Base-by-base conservation (phyloP, 2,329 filamentous ascomycete species). In the Cladosporium velox region DNA sequence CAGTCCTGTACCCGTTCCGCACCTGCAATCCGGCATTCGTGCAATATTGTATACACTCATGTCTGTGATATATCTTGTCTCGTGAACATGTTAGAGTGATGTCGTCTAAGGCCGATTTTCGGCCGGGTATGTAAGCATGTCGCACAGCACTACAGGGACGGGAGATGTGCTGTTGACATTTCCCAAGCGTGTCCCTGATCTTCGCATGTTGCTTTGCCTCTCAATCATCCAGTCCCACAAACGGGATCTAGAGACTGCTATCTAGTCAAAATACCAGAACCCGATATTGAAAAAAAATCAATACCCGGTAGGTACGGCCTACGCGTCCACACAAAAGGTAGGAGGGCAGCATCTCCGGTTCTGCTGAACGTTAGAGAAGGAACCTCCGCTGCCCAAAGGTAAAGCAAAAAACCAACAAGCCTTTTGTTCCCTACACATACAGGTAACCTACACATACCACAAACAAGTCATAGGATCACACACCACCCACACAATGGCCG, bases 401-500 rank as follows among this genome's bases (percentile, higher is more conserved):
- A 47, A 12, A 21, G n/a, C n/a, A 11, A 24, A 18, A 47, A 21
- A 21, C 41, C 41, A 47, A 12, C 41, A 18, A 47, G n/a, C 0
- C 8, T 3, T 8, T 8, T 4, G 3, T 24, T 15, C 2, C 10
- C 38, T 47, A 21, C 41, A 21, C 18, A n/a, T 10, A n/a, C 18
- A 44, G 1, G 18, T 15, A 24, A 24, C 24, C 24, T 15, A 41
- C 18, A 44, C 38, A 44, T 7, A 44, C 7, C 15, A 10, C 18
- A 44, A 41, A 18, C 6, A 44, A 32, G n/a, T 24, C 32, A 59
- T 7, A 32, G 18, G 14, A 11, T 5, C 26, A 58, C 55, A 15
- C n/a, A 52, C n/a, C 38, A 21, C 38, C 18, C 38, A n/a, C 18
- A 58, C 26, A 12, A 65, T 65, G 64, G 57, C 44, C 55, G 64